A percentile compares a stretch with the other conserved stretches of the same genome.
phyloP scores from a whole-genome alignment of 2,329 filamentous ascomycete genomes.

The Colletotrichum higginsianum region DNA sequence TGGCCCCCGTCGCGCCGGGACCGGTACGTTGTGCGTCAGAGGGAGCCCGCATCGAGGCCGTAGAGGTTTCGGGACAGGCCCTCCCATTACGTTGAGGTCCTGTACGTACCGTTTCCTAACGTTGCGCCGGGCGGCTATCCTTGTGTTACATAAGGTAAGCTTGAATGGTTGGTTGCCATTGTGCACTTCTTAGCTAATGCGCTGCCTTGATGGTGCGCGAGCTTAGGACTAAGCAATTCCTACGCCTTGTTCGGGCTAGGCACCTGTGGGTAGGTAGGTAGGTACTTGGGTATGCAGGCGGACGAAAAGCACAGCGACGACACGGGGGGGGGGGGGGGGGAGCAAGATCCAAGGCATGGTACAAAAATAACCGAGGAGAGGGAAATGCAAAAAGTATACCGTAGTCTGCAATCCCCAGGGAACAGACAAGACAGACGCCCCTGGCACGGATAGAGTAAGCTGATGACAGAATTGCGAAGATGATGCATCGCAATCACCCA shows the following conservation, averaged over 20 bases:
- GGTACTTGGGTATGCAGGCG: neutral
- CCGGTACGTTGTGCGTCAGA: constrained; percentile 28
- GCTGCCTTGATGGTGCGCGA: constrained; percentile 21
- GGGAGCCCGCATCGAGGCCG: constrained; percentile 33
- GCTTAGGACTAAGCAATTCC: neutral
- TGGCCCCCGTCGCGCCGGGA: constrained; percentile 14
- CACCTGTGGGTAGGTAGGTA: no score
- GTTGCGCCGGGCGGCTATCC: neutral
- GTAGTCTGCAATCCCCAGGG: neutral
- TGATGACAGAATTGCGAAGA: constrained; percentile 41
- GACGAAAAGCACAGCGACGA: neutral
- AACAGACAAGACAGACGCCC: neutral
- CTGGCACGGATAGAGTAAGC: constrained; percentile 31
- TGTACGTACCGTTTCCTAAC: neutral
- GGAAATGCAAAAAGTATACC: neutral
- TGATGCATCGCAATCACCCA: constrained; percentile 33
- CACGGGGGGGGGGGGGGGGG: no score
- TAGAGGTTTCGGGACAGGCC: constrained; percentile 33
- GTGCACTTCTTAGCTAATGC: constrained; percentile 34
- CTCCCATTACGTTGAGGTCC: neutral
- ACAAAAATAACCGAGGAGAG: no score
- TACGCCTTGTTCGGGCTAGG: neutral
- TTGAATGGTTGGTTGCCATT: neutral
- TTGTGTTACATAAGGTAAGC: constrained; percentile 17
- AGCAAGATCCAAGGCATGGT: neutral